Conservation (phyloP, 768 basidiomycete genomes). For the Melanogaster broomeanus region DNA sequence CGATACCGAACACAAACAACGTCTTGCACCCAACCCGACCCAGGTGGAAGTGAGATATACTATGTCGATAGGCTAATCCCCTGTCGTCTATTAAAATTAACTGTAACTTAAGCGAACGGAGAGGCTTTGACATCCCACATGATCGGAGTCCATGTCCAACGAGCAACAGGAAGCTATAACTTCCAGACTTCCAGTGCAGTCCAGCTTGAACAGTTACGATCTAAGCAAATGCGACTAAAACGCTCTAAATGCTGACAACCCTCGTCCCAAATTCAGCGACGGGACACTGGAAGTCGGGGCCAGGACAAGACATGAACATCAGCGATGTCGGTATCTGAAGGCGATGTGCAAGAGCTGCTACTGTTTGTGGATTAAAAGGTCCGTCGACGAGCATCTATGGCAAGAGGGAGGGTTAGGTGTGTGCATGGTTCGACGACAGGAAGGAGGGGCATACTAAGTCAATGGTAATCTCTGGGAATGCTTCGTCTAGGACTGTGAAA, state of each 20-base stretch:
- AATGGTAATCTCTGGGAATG: slow-evolving; percentile 64
- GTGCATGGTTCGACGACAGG: not conserved
- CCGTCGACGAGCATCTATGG: slow-evolving; percentile 47
- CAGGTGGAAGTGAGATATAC: too few species aligned
- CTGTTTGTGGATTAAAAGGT: slow-evolving; percentile 44
- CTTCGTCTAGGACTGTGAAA: slow-evolving; percentile 54
- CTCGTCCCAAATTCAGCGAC: slow-evolving; percentile 55
- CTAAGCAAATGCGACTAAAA: too few species aligned
- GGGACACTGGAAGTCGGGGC: slow-evolving; percentile 40
- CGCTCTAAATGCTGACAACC: slow-evolving; percentile 40
- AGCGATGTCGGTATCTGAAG: slow-evolving; percentile 52
- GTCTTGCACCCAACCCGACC: too few species aligned
- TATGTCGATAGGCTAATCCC: too few species aligned
- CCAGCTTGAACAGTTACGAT: too few species aligned
- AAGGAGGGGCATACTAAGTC: slow-evolving; percentile 46
- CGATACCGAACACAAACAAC: too few species aligned
- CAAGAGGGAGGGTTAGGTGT: not conserved
- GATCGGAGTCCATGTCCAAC: too few species aligned
- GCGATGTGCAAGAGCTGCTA: slow-evolving; percentile 50
- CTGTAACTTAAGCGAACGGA: too few species aligned
- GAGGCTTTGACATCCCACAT: too few species aligned
- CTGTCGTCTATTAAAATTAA: too few species aligned
- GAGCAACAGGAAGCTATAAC: too few species aligned
- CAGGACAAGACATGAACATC: slow-evolving; percentile 68
- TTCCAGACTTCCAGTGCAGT: too few species aligned